These are phyloP conservation scores for Xylaria sp. DNA, from an alignment of 2,329 filamentous ascomycete genomes.

Conservation along the genomic window DNA sequence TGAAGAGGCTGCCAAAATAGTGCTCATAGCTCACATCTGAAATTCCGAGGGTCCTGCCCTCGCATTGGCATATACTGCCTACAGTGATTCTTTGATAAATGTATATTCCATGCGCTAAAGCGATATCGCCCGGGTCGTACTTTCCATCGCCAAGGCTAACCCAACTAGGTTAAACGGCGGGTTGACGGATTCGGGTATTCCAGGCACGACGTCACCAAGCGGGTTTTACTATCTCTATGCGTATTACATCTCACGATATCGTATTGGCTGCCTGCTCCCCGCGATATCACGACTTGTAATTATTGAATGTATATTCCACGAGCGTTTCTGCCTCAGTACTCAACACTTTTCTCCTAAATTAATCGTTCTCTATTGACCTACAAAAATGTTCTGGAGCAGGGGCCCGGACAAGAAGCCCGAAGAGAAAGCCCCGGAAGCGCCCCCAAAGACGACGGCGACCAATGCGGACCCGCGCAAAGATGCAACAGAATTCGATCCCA, in stretches of 20 bases:
- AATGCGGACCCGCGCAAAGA: slow-evolving; percentile 48
- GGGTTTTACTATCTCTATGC: background rate
- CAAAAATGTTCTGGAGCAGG: slow-evolving; percentile 50
- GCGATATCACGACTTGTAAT: background rate
- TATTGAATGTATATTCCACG: background rate
- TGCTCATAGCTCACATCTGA: slow-evolving; percentile 49
- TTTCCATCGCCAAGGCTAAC: too few relatives aligned
- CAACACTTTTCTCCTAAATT: background rate
- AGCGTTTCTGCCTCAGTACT: background rate
- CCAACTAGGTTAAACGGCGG: too few relatives aligned
- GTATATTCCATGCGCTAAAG: too few relatives aligned
- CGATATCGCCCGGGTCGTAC: too few relatives aligned
- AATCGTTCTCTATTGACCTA: background rate
- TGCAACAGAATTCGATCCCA: slow-evolving; percentile 55
- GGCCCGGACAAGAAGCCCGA: slow-evolving; percentile 48
- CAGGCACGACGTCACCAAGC: slow-evolving; percentile 29
- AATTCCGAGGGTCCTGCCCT: slow-evolving; percentile 39
- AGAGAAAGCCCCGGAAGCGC: slow-evolving; percentile 44
- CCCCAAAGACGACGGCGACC: slow-evolving; percentile 37
- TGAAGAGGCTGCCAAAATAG: slow-evolving; percentile 47
- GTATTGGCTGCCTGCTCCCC: slow-evolving; percentile 4
- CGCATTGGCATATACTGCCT: slow-evolving; percentile 29
- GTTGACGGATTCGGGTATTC: background rate
- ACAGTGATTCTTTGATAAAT: slow-evolving; percentile 9
- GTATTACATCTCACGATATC: background rate